These are phyloP conservation scores for Ceratocystis huliohia DNA, from an alignment of 2,329 filamentous ascomycete species.

Conservation along the genomic window DNA sequence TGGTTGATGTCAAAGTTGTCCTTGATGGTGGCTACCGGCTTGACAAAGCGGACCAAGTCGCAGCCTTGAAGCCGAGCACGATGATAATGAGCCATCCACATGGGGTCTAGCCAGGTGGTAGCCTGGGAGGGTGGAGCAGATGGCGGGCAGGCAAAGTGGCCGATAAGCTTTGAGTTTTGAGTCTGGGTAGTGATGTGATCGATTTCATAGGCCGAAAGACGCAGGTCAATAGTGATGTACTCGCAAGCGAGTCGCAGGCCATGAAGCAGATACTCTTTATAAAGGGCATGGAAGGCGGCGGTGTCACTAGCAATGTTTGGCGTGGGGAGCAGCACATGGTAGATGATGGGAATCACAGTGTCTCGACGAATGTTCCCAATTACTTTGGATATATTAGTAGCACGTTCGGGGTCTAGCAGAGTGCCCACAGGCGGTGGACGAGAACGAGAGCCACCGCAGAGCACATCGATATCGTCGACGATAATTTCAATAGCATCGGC, in stretches of 20 bases:
- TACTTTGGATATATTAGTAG: conserved; percentile 42
- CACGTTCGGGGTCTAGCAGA: conserved; percentile 27
- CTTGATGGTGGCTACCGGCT: conserved; percentile 41
- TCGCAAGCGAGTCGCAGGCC: conserved; percentile 50
- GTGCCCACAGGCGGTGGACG: conserved; percentile 17
- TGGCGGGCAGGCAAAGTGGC: conserved; percentile 33
- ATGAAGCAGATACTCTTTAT: conserved; percentile 46
- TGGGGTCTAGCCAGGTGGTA: conserved; percentile 41
- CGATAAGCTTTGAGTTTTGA: conserved; percentile 50
- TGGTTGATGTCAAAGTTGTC: conserved; percentile 51
- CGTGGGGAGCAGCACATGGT: conserved; percentile 35
- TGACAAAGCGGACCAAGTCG: conserved; percentile 48
- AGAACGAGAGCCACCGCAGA: conserved; percentile 13
- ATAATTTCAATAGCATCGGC: conserved; percentile 54
- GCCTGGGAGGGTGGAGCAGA: conserved; percentile 16
- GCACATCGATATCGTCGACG: conserved; percentile 26
- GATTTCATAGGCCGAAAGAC: conserved; percentile 40
- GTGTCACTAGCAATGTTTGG: conserved; percentile 19
- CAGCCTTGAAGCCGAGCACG: conserved; percentile 46
- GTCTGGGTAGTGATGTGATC: conserved; percentile 37
- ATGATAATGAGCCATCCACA: conserved; percentile 45
- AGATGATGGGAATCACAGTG: conserved; percentile 47
- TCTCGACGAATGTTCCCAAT: conserved; percentile 50
- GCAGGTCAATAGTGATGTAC: conserved; percentile 49
- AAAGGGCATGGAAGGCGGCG: conserved; percentile 28